A percentile compares a stretch with the other conserved stretches of the same genome.
phyloP scores from a whole-genome alignment of 768 basidiomycete species.

The Hericium rajendrae region DNA sequence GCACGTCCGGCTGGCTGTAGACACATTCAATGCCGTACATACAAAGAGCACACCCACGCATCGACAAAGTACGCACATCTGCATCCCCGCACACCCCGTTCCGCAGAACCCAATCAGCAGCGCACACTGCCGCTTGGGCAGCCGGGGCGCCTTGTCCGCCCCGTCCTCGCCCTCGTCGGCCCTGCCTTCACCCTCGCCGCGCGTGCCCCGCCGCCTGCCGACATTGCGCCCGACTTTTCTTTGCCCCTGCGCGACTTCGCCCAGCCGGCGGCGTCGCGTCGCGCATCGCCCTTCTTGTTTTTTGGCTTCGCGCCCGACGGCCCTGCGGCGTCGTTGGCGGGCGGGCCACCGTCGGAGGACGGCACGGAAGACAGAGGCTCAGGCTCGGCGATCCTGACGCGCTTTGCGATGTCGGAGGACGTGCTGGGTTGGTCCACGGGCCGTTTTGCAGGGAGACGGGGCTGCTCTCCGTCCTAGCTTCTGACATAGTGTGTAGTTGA shows the following conservation, averaged over 20 bases:
- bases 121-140: constrained; percentile 81
- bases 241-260: constrained; percentile 25
- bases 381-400: constrained; percentile 10
- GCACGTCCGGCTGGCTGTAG: constrained; percentile 58
- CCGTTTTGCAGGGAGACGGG: too few relatives aligned
- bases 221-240: constrained; percentile 28
- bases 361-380: background rate
- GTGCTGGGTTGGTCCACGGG: too few relatives aligned
- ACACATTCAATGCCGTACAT: background rate
- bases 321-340: background rate
- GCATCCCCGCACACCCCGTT: constrained; percentile 89
- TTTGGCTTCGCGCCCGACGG: background rate
- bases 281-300: constrained; percentile 7
- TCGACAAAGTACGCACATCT: constrained; percentile 40
- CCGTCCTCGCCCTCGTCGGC: background rate
- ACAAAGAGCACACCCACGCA: background rate
- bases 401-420: constrained; percentile 1
- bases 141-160: constrained; percentile 37
- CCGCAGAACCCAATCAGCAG: constrained; percentile 88
- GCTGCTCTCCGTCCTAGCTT: background rate
- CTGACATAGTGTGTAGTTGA: background rate
- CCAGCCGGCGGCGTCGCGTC: constrained; percentile 23
- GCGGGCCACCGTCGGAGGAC: background rate
- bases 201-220: constrained; percentile 33
- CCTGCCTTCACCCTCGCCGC: constrained; percentile 21